phyloP scores from a whole-genome alignment of 2,329 filamentous ascomycete species.

The Alternaria brassicicola region DNA sequence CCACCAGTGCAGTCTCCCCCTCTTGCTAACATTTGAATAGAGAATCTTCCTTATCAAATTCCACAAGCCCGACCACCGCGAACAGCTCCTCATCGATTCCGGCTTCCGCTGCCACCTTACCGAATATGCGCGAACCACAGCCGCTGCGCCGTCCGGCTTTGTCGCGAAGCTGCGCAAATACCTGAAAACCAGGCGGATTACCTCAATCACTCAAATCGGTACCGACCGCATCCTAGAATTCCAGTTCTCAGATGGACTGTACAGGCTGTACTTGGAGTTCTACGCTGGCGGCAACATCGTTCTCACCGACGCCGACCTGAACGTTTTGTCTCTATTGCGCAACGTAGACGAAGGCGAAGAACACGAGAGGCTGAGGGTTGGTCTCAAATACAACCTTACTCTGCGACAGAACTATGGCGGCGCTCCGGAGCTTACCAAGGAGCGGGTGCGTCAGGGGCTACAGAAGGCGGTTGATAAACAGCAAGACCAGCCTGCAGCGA shows the following conservation, averaged over 20 bases:
- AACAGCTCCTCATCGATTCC: constrained; percentile 90
- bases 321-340: constrained; percentile 79
- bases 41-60: constrained; percentile 97
- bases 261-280: constrained; percentile 89
- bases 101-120: constrained; percentile 97
- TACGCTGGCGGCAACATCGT: constrained; percentile 96
- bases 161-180: constrained; percentile 84
- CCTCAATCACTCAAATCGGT: constrained; percentile 80
- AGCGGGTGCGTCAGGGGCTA: constrained; percentile 73
- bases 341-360: constrained; percentile 80
- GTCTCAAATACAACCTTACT: constrained; percentile 77
- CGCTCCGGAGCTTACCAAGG: constrained; percentile 74
- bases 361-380: constrained; percentile 81
- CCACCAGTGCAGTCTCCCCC: constrained; percentile 10
- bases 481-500: constrained; percentile 55
- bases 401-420: constrained; percentile 84
- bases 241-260: constrained; percentile 88
- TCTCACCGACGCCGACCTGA: constrained; percentile 82
- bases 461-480: constrained; percentile 68
- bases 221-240: constrained; percentile 94
- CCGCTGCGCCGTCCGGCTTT: constrained; percentile 82
- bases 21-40: constrained; percentile 44
- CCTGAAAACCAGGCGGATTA: constrained; percentile 84
- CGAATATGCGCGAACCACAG: constrained; percentile 84
- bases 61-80: constrained; percentile 83